Evolutionary conservation across 805 yeast genomes (phyloP).

Genomic region (Deakozyma indianensis): DNA sequence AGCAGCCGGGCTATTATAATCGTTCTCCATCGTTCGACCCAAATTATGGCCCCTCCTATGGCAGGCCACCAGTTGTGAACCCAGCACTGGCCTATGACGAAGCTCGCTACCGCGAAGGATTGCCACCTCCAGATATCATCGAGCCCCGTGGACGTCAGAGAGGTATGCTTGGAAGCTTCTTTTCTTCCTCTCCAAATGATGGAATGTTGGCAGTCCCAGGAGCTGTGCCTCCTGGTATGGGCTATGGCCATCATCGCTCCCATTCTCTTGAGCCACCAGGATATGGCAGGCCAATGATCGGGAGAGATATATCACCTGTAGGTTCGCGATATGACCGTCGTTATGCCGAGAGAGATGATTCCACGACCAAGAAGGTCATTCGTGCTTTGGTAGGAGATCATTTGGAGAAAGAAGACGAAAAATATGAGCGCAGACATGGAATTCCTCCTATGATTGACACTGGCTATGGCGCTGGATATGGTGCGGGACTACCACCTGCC

Average conservation of each 20-base stretch:
- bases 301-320: background rate
- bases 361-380: background rate
- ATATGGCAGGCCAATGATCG: background rate
- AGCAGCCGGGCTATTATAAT: background rate
- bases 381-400: background rate
- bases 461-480: background rate
- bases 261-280: background rate
- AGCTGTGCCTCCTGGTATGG: background rate
- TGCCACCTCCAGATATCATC: background rate
- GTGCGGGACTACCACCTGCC: background rate
- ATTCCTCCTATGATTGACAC: background rate
- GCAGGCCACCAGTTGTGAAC: background rate
- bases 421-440: background rate
- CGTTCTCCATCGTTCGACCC: background rate
- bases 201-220: background rate
- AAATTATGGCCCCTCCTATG: background rate
- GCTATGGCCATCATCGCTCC: background rate
- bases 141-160: background rate
- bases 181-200: background rate
- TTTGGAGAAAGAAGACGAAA: background rate
- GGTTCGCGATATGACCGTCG: background rate
- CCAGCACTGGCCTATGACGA: background rate
- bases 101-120: background rate
- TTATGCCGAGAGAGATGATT: background rate
- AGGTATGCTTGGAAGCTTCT: background rate